Conservation (phyloP, 2,329 filamentous ascomycete genomes). For the Fusarium goolgardi region DNA sequence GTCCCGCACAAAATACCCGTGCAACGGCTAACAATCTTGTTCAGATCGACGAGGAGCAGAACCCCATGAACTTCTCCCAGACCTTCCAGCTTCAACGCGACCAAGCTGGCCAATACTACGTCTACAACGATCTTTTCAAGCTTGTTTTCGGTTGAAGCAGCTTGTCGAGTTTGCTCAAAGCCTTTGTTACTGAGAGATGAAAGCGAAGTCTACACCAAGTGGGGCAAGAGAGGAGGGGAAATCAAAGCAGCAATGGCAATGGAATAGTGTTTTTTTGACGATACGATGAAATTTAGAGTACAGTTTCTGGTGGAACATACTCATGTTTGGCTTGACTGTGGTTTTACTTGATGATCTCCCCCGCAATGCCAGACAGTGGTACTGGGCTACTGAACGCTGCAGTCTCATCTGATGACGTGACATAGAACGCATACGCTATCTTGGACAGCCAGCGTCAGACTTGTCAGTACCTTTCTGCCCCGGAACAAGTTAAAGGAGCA, state of each 20-base stretch:
- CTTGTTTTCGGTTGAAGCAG: conserved; percentile 74
- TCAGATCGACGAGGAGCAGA: conserved; percentile 87
- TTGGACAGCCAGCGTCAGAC: background rate
- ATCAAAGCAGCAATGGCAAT: conserved; percentile 33
- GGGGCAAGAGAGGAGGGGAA: conserved; percentile 35
- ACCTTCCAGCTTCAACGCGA: conserved; percentile 85
- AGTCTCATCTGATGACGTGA: conserved; percentile 12
- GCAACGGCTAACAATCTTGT: conserved; percentile 13
- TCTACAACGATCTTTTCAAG: conserved; percentile 96
- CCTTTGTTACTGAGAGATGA: conserved; percentile 11
- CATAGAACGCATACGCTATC: background rate
- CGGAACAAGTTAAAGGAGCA: background rate
- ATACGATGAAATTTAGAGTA: conserved; percentile 42
- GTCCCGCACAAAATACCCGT: conserved; percentile 5
- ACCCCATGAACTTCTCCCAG: conserved; percentile 92
- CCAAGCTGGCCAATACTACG: conserved; percentile 76
- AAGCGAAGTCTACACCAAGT: conserved; percentile 29
- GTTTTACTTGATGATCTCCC: conserved; percentile 4
- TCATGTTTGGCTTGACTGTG: conserved; percentile 19
- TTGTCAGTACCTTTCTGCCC: background rate
- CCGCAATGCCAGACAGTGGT: conserved; percentile 2
- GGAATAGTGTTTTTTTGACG: conserved; percentile 37
- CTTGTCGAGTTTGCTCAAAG: background rate
- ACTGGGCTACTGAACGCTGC: background rate
- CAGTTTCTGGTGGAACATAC: conserved; percentile 10